Base-by-base conservation (phyloP, 192 early-diverging fungal genomes). In the Podila horticola region DNA sequence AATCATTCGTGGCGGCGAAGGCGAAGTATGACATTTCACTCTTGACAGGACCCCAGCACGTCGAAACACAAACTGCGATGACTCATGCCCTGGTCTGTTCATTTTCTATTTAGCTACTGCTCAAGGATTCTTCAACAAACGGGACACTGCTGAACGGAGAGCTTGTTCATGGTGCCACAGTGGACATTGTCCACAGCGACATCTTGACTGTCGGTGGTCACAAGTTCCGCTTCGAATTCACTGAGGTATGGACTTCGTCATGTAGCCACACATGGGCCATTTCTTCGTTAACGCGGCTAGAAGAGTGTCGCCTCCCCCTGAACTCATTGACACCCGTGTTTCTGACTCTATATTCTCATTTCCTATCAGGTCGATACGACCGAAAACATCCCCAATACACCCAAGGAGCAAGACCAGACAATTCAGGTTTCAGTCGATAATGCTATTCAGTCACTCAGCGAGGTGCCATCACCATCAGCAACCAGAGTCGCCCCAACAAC, bases 201-300 rank as follows among this genome's bases (percentile, higher is more conserved):
- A 36, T 79, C 17, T 50, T 79, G 59, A 79, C 76, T 10, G 71
- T 79, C 38, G 76, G 63, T 57, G 76, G 76, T 15, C 58, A 69
- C 5, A 79, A 64, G 24, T 79, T 79, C 49, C 70, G 76, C 62
- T 79, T 79, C 33, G 76, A 79, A n/a, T 48, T 48, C 6, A 26
- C 19, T 19, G 66, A 31, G 64, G 76, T 79, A 68, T 19, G n/a
- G 20, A 36, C 34, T 10, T 36, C 41, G 28, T 17, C 4, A 8
- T 9, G 20, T 9, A 33, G 1, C 48, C 8, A 30, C 30, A 71
- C 57, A 17, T 22, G 29, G 29, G n/a, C 41, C 5, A 19, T 55
- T 4, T 55, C 24, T 2, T 55, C 24, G 10, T 55, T 11, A 24
- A 19, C 22, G 20, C 24, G n/a, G 11, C n/a, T 24, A 11, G 52